Base-by-base conservation (phyloP, 2,329 filamentous ascomycete genomes). In the Alternaria hordeiaustralica region DNA sequence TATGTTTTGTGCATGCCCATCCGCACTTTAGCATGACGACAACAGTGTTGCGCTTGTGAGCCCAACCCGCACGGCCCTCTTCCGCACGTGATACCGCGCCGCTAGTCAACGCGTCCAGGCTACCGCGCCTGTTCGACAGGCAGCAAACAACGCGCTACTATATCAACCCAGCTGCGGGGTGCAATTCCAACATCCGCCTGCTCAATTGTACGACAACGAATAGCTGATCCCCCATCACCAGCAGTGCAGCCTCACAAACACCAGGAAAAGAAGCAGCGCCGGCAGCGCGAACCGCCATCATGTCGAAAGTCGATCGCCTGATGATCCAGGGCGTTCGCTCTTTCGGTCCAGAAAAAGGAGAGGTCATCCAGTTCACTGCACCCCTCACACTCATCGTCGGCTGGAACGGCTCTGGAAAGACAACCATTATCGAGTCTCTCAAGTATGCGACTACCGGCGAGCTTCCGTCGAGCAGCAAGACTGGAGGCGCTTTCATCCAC, bases 381-480 rank as follows among this genome's bases (percentile, higher is more conserved):
- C 96, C 96, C 25, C 86, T 99, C 60, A 99, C 96, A 12, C 87
- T 99, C 66, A 99, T 99, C 71, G 96, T 99, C 62, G 96, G 96
- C 62, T 93, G 94, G 81, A 99, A 99, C 83, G 96, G 96, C 59
- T 98, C 95, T 1, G 96, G 96, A 66, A 99, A 99, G 84, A 99
- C 96, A 10, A 98, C 96, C 61, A 97, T 99, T 77, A 99, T 99
- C 81, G 96, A 99, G 81, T 97, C 94, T 79, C 91, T 99, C 75
- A 97, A 97, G 78, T 99, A 97, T 89, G 94, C 93, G 56, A 97
- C 96, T 18, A 97, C 94, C 8, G 96, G 96, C 60, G 92, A 96
- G 75, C 87, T 97, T 51, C 96, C 96, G 2, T 93, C 96, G 30
- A 97, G 97, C 84, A 94, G 90, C 77, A 89, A 87, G 83, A 92